A percentile compares a stretch with the other conserved stretches of the same genome.
Evolutionary conservation across 768 basidiomycete species (phyloP).

Genomic region (Grammothele lineata): DNA sequence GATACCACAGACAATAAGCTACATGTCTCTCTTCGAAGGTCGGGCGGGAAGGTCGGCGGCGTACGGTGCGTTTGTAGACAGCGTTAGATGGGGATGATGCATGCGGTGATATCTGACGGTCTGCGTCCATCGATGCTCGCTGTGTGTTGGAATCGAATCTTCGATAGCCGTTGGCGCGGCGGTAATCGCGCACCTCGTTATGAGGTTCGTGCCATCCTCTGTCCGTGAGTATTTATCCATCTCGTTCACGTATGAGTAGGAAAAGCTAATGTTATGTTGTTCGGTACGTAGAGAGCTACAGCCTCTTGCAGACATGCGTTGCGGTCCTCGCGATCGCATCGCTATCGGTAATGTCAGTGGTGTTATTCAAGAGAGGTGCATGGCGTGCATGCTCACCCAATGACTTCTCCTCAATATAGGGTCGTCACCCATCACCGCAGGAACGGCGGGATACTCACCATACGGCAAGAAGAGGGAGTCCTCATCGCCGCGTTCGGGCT

Average conservation of each 20-base stretch:
- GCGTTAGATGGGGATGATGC: too few species aligned
- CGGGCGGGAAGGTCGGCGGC: slow-evolving; percentile 13
- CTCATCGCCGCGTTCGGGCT: slow-evolving; percentile 69
- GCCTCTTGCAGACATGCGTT: slow-evolving; percentile 60
- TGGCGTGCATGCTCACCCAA: neutral
- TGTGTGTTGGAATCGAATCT: too few species aligned
- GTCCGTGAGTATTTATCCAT: slow-evolving; percentile 15
- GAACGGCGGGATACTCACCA: slow-evolving; percentile 58
- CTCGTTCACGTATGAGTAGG: too few species aligned
- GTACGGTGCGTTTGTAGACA: slow-evolving; percentile 13
- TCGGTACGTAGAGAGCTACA: slow-evolving; percentile 25
- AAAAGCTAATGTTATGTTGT: too few species aligned
- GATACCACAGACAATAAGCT: too few species aligned
- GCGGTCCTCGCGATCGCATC: slow-evolving; percentile 64
- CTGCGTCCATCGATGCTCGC: too few species aligned
- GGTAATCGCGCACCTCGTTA: slow-evolving; percentile 17
- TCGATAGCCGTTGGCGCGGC: slow-evolving; percentile 19
- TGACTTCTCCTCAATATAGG: slow-evolving; percentile 31
- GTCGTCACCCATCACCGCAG: slow-evolving; percentile 63
- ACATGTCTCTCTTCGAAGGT: slow-evolving; percentile 16
- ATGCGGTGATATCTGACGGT: too few species aligned
- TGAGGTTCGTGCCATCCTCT: slow-evolving; percentile 15
- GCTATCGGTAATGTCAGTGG: slow-evolving; percentile 58
- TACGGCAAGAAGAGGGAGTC: slow-evolving; percentile 69
- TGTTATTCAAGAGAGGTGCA: neutral